These are phyloP conservation scores for Mycena kentingensis DNA, from an alignment of 768 basidiomycete species.

Conservation along the genomic window DNA sequence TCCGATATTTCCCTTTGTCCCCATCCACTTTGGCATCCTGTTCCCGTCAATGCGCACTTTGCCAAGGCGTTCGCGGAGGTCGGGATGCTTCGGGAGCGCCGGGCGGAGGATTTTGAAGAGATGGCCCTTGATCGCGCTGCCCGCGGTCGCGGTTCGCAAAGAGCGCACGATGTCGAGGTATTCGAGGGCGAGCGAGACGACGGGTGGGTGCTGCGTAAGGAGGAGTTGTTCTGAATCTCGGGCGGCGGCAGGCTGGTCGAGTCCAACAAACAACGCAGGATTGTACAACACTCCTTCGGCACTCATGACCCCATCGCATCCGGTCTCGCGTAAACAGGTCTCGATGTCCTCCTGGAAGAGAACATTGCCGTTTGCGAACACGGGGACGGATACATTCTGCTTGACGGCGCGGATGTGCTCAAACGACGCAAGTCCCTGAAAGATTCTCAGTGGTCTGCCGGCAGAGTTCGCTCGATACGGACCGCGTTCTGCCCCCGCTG, in stretches of 20 bases:
- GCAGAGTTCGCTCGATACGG: too few relatives aligned
- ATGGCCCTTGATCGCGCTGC: conserved; percentile 86
- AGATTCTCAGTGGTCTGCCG: conserved; percentile 1
- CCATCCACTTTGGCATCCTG: conserved; percentile 32
- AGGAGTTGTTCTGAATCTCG: conserved; percentile 34
- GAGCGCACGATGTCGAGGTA: conserved; percentile 80
- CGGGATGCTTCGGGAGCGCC: conserved; percentile 62
- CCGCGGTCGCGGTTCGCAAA: conserved; percentile 68
- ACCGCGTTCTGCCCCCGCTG: conserved; percentile 86
- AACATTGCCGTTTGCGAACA: conserved; percentile 97
- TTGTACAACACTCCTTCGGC: conserved; percentile 97
- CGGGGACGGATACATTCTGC: conserved; percentile 84
- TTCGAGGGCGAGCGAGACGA: conserved; percentile 74
- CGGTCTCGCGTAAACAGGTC: conserved; percentile 78
- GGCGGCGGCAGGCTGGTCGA: conserved; percentile 21
- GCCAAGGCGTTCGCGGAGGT: conserved; percentile 75
- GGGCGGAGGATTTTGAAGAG: conserved; percentile 91
- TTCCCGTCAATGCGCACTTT: background rate
- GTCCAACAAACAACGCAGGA: conserved; percentile 68
- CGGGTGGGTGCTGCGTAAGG: conserved; percentile 54
- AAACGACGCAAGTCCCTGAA: conserved; percentile 86
- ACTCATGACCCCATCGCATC: conserved; percentile 91
- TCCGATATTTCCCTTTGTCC: conserved; percentile 21
- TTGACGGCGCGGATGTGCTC: conserved; percentile 89
- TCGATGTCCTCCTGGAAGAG: conserved; percentile 84